Base-by-base conservation (phyloP, 163 green algal genomes). In the Coccomyxa subellipsoidea region DNA sequence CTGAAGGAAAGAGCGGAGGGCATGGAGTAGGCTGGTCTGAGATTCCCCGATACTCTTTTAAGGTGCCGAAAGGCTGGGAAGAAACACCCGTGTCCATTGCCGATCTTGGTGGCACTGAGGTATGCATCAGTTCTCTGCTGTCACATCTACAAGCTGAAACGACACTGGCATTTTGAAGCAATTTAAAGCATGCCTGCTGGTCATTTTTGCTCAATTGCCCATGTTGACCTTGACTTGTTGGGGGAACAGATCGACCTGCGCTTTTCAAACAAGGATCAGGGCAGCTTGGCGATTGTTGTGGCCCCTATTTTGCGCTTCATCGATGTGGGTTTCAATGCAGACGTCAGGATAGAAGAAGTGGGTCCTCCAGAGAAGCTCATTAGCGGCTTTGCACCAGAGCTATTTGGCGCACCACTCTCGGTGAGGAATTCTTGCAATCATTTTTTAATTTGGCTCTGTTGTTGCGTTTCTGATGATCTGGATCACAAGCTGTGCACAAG, bases 181-280 rank as follows among this genome's bases (percentile, higher is more conserved):
- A n/a, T n/a, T n/a, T n/a, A n/a, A n/a, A n/a, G n/a, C n/a, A n/a
- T n/a, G n/a, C n/a, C n/a, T n/a, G n/a, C n/a, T n/a, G n/a, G n/a
- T n/a, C n/a, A n/a, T n/a, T n/a, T n/a, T n/a, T n/a, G n/a, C n/a
- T n/a, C n/a, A n/a, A n/a, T n/a, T n/a, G n/a, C n/a, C n/a, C n/a
- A n/a, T n/a, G n/a, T n/a, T n/a, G n/a, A n/a, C n/a, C n/a, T n/a
- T n/a, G n/a, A n/a, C n/a, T n/a, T n/a, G n/a, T n/a, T n/a, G n/a
- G n/a, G n/a, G n/a, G n/a, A n/a, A n/a, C 90, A 98, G 92, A 97
- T 99, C 75, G 96, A 99, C 88, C 77, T 98, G 35, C 91, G 95
- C 0, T 99, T 96, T 87, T 79, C 76, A 9, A 95, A 87, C 81
- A 81, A 84, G 32, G 89, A 93, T 0, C 76, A 96, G 81, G 96